Percentiles rank a stretch among this genome's conserved stretches.
Conservation (phyloP, 257 asterid species). For the Nicotiana knightiana region DNA sequence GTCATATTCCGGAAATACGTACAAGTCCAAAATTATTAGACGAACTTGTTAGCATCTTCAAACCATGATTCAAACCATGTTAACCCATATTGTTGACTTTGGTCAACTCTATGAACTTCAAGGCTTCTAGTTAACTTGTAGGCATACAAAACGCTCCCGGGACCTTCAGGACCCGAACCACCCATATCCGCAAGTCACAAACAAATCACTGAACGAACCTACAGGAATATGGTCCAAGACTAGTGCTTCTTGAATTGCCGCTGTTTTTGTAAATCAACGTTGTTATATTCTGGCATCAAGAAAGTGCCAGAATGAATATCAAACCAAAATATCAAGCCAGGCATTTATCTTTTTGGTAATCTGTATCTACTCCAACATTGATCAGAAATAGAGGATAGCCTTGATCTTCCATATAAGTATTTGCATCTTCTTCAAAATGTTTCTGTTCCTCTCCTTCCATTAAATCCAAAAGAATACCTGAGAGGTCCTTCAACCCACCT, state of each 20-base stretch:
- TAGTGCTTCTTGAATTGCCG: not conserved
- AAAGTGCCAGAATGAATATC: not conserved
- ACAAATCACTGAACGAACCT: too few species aligned
- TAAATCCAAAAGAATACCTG: not conserved
- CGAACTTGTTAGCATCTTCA: too few species aligned
- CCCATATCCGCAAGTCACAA: too few species aligned
- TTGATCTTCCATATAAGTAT: not conserved
- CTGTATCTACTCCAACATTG: not conserved
- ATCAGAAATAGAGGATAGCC: not conserved
- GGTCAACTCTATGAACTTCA: too few species aligned
- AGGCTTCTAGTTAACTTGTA: too few species aligned
- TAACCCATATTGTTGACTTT: too few species aligned
- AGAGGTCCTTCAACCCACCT: not conserved
- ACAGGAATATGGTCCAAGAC: not conserved
- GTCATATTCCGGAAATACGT: too few species aligned
- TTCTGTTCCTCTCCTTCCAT: not conserved
- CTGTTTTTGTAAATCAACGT: not conserved
- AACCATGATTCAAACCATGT: too few species aligned
- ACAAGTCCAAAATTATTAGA: too few species aligned
- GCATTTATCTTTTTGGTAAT: not conserved
- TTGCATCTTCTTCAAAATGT: not conserved
- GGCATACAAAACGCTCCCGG: too few species aligned
- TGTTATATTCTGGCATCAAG: not conserved
- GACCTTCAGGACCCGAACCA: too few species aligned
- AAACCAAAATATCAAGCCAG: conserved; percentile 2